Base-by-base conservation (phyloP, 2,329 filamentous ascomycete genomes). In the Mariannaea elegans region DNA sequence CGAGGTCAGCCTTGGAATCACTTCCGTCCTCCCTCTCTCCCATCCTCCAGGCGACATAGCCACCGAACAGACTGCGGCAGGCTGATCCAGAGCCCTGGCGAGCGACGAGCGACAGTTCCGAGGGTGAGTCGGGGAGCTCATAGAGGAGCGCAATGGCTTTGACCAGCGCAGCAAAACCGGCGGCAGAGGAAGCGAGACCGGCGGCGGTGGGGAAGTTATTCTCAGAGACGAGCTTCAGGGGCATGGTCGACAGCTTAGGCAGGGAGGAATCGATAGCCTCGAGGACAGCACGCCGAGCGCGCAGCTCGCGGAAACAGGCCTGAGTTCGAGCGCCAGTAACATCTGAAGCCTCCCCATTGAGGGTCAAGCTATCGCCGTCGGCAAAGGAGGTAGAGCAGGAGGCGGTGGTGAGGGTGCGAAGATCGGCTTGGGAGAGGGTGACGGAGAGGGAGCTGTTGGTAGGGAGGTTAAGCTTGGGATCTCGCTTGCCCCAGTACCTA, bases 141-240 rank as follows among this genome's bases (percentile, higher is more conserved):
- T 98, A 99, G 38, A 99, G 86, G 76, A 98, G 87, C 32, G 95
- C 95, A 69, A 99, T 92, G 65, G 92, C 94, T 59, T 93, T 87
- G 18, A 98, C 88, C 6, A 90, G 80, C 18, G 88, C 88, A 3
- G 88, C 88, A 64, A 90, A 90, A 5, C 88, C 88, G 1, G 88
- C 88, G 1, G 88, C 89, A 0, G 88, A 91, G 16, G 86, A 90
- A 4, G 89, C 89, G 14, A 99, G 88, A 7, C 95, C 95, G 4
- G 95, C 95, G 23, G 95, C 95, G 2, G 95, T 99, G 64, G 95
- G 95, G 84, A 99, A 99, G 85, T 99, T 99, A 85, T 99, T 99
- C 81, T 95, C 91, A 57, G 92, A 95, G 56, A 97, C 93, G 66
- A 99, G 90, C 70, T 90, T 91, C 62, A 99, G 87, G 31, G 91